Base-by-base conservation (phyloP, 2,329 filamentous ascomycete species). In the Rhynchosporium secalis region DNA sequence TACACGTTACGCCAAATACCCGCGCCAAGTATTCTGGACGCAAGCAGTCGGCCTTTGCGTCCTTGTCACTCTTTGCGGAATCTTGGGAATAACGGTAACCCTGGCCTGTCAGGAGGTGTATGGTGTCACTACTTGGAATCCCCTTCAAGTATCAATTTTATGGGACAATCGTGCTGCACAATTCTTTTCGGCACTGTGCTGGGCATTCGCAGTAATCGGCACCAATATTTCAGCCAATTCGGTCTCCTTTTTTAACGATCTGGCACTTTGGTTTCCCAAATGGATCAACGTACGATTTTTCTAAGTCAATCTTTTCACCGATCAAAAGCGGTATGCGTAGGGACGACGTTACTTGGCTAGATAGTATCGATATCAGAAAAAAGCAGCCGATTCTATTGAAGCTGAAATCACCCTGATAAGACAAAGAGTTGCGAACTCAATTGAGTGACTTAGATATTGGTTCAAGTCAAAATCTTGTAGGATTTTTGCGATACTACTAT, bases 181-280 rank as follows among this genome's bases (percentile, higher is more conserved):
- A 58, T 72, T 73, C 62, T 73, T 73, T 56, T 69, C 66, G 5
- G 69, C 67, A 12, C 64, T 72, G 20, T 66, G 70, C 55, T 73
- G 67, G 62, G 62, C 64, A 29, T 71, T 73, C 43, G 70, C 69
- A 6, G 66, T 70, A 2, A 61, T 64, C 29, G 68, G 78, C 72
- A 76, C 71, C 13, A 75, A 78, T 45, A 79, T 79, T 63, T 76
- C 72, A 33, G 78, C 77, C 20, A 69, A 79, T 33, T 75, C 77
- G 0, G 70, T 71, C 1, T 65, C 66, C 5, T 73, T 76, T 31
- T 68, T 71, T 3, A 70, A 76, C 4, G 66, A 75, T 45, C 68
- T 83, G 54, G 79, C 78, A 0, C 77, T 78, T 1, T 70, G 83
- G 5, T 78, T 81, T 54, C 81, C 82, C 0, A 74, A 74, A 26